A percentile compares a stretch with the other conserved stretches of the same genome.
Evolutionary conservation across 495 filamentous ascomycete genomes (phyloP).

Genomic region (Penicillium robsamsonii): DNA sequence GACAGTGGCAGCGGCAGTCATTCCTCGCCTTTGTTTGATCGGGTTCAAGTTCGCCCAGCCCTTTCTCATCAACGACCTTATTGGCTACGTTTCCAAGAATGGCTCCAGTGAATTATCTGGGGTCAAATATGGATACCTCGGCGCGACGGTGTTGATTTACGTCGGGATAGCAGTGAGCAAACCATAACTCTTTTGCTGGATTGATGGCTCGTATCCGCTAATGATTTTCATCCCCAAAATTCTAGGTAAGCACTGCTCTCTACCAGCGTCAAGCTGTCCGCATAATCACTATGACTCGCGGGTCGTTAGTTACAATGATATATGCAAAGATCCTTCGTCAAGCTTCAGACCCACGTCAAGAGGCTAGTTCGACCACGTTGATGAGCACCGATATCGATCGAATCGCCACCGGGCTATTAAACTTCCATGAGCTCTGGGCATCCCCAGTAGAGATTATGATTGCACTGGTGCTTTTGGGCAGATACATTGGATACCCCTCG

Average conservation of each 20-base stretch:
- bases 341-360: not conserved
- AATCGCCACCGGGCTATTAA: not conserved
- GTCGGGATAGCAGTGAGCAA: not conserved
- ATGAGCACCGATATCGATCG: constrained; percentile 7
- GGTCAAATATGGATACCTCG: constrained; percentile 3
- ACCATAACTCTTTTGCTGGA: no score
- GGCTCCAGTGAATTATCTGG: not conserved
- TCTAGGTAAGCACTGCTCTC: not conserved
- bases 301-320: not conserved
- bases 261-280: constrained; percentile 4
- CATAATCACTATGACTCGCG: not conserved
- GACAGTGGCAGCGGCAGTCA: not conserved
- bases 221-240: not conserved
- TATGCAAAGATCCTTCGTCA: not conserved
- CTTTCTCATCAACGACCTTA: constrained; percentile 3
- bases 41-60: constrained; percentile 9
- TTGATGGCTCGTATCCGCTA: no score
- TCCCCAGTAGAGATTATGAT: not conserved
- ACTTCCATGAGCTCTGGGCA: constrained; percentile 4
- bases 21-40: constrained; percentile 2
- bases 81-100: not conserved
- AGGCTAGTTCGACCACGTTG: not conserved
- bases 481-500: not conserved
- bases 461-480: not conserved
- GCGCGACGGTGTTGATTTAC: not conserved